Evolutionary conservation across 768 basidiomycete genomes (phyloP), one percentile per base, ranked within the genome.

Genomic region (Lactifluus rugatus): DNA sequence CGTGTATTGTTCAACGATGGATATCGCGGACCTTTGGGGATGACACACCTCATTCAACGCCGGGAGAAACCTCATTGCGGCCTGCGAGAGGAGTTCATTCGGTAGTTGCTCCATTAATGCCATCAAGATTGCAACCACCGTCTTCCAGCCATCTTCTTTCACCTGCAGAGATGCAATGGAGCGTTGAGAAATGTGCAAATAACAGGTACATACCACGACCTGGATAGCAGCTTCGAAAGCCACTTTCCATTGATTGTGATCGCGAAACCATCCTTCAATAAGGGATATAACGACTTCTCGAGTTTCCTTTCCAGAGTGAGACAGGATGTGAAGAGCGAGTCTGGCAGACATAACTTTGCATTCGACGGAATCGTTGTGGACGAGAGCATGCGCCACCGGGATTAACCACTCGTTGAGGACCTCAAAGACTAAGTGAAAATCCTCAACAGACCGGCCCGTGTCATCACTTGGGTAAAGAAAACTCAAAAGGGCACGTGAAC

Each of bases 31-130:
- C 1, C 14, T 9, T 37, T 26, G 17, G 13, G 21, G 10, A 28
- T 44, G 8, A 66, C 79, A 66, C 62, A 82, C 82, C 46, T 82
- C 80, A 52, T 75, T 75, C 9, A 85, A 61, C 1, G 73, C 61
- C 2, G 81, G 80, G 37, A 83, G 66, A 26, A 76, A 64, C 32
- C 70, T 68, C 0, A 69, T 65, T 25, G 80, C 68, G 16, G 80
- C 53, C 9, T 67, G 66, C 53, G 71, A 74, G 45, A 76, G 73
- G 48, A 78, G 67, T 13, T 78, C 79, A n/a, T 79, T 74, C 1
- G 81, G 77, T 9, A 79, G 67, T 36, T 71, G 66, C 25, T 72
- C 71, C 11, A 80, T 65, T n/a, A 83, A 59, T 0, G 73, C 67
- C 2, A 71, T 71, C 7, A 84, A 62, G 31, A 78, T 64, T 9